A percentile compares a stretch with the other conserved stretches of the same genome.
phyloP scores from a whole-genome alignment of 768 basidiomycete species.

The Suillus fuscotomentosus region DNA sequence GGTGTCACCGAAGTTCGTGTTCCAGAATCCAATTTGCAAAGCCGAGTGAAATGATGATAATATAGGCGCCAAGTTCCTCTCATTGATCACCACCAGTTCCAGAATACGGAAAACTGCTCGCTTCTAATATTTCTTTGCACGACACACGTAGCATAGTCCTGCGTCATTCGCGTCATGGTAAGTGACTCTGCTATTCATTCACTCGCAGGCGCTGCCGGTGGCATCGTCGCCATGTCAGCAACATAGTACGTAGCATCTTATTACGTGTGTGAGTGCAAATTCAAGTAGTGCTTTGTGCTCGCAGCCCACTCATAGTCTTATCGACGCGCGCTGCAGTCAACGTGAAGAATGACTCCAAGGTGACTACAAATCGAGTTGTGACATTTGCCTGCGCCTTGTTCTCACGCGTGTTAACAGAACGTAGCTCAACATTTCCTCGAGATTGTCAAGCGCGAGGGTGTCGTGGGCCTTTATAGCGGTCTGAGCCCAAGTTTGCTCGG shows the following conservation, averaged over 20 bases:
- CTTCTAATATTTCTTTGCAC: neutral
- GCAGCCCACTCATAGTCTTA: constrained; percentile 86
- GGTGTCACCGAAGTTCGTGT: neutral
- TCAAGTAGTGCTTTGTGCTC: neutral
- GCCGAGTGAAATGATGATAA: neutral
- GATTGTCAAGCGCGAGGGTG: constrained; percentile 81
- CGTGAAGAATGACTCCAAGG: constrained; percentile 76
- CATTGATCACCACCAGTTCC: neutral
- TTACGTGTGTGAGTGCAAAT: neutral
- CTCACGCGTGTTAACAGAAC: constrained; percentile 40
- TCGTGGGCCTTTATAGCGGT: constrained; percentile 84
- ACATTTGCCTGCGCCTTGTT: neutral
- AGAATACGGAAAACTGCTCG: neutral
- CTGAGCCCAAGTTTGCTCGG: constrained; percentile 83
- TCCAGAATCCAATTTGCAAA: neutral
- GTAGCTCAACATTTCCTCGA: constrained; percentile 66
- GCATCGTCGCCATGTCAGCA: constrained; percentile 86
- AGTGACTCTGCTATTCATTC: constrained; percentile 85
- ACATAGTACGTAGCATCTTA: constrained; percentile 62
- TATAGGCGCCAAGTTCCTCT: neutral
- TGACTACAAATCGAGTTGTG: constrained; percentile 22
- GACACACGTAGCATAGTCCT: neutral
- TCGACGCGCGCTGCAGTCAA: constrained; percentile 94
- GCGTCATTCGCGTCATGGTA: constrained; percentile 34
- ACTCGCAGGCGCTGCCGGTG: constrained; percentile 85